A percentile compares a stretch with the other conserved stretches of the same genome.
These are phyloP conservation scores for Solanum hybrid DNA, from an alignment of 305 asterid genomes.

Conservation along the genomic window DNA sequence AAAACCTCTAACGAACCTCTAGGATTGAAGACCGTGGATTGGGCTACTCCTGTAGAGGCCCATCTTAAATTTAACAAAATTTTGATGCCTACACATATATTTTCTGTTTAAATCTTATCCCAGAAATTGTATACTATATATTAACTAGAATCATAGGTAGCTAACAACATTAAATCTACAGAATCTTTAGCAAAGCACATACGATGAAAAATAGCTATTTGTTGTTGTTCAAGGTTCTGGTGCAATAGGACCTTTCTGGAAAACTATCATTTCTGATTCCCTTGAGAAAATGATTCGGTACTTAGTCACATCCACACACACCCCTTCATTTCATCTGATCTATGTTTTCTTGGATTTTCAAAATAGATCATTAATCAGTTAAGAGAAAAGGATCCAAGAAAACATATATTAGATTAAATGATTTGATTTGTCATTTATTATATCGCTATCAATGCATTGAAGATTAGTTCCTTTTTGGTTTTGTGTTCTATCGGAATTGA, in stretches of 20 bases:
- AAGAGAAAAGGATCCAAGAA: too few species aligned
- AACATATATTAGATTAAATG: not conserved
- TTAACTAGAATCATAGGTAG: not conserved
- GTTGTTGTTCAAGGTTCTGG: conserved; percentile 89
- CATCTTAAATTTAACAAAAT: too few species aligned
- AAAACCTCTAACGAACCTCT: too few species aligned
- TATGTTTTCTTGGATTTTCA: not conserved
- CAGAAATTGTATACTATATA: not conserved
- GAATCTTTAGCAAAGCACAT: not conserved
- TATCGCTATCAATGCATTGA: not conserved
- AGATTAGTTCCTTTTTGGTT: not conserved
- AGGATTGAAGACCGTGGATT: too few species aligned
- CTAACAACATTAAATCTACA: not conserved
- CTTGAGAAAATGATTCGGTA: conserved; percentile 70
- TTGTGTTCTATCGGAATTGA: not conserved
- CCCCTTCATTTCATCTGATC: not conserved
- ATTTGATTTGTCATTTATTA: not conserved
- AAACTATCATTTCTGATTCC: conserved; percentile 58
- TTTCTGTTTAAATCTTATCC: not conserved
- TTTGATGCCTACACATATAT: not conserved
- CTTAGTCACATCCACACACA: conserved; percentile 9
- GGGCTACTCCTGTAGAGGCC: too few species aligned
- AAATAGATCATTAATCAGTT: too few species aligned
- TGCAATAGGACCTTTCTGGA: conserved; percentile 15
- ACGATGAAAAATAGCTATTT: conserved; percentile 50